Base-by-base conservation (phyloP, 805 yeast species). In the Nakazawaea holstii region DNA sequence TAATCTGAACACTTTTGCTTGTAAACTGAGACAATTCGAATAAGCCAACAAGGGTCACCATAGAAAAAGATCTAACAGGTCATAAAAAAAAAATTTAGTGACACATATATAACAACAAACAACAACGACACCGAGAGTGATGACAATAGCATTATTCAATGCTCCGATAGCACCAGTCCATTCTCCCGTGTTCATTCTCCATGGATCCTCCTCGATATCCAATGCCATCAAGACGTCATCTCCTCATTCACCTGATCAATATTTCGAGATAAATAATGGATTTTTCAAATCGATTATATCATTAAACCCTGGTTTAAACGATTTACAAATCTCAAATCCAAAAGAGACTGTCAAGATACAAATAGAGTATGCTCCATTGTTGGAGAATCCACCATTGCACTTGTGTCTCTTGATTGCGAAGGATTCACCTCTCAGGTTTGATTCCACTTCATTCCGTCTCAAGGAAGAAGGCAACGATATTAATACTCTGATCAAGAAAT, bases 281-380 rank as follows among this genome's bases (percentile, higher is more conserved):
- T 73, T 76, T 50, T 92, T 91, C 72, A 91, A 90, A 62, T 87
- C 87, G 0, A 58, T 87, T 14, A 70, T 87, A 2, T 85, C 85
- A 51, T 72, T 91, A 15, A 76, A 80, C 17, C 82, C 84, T 0
- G 91, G 92, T n/a, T 64, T 63, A 20, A 92, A 91, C 59, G 61
- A 59, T 17, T 9, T 43, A 7, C 4, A 28, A 9, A 30, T 13
- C 14, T 13, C 29, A 10, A 37, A 32, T 14, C 28, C 31, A 3
- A 7, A 11, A 7, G 33, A 32, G 10, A 14, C 40, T 8, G 20
- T 31, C 61, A 52, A 35, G 50, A 39, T 55, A 17, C 59, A 55
- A 0, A 59, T 84, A 38, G 64, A 64, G 45, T 84, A 80, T 59
- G 61, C 69, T 0, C 90, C 89, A 0, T 58, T 85, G 27, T 56